These are phyloP conservation scores for Lyophyllum shimeji DNA, from an alignment of 768 basidiomycete genomes.

Conservation along the genomic window DNA sequence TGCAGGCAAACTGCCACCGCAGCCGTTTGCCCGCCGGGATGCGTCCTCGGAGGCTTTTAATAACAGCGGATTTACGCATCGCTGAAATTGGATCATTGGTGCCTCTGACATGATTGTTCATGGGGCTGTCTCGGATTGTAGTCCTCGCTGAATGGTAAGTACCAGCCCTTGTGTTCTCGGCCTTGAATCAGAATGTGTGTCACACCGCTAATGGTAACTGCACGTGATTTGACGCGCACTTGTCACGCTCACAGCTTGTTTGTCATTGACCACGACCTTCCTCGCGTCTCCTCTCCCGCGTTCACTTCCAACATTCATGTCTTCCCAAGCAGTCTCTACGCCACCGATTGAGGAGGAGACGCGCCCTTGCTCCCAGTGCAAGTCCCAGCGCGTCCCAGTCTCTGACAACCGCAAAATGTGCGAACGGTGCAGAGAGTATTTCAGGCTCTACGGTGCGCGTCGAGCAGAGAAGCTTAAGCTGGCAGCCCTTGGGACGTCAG, in stretches of 20 bases:
- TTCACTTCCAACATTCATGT: not conserved
- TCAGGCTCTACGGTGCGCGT: not conserved
- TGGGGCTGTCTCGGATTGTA: not conserved
- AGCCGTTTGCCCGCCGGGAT: not conserved
- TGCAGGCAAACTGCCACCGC: not conserved
- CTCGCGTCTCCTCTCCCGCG: not conserved
- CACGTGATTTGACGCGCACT: not conserved
- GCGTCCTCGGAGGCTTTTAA: not conserved
- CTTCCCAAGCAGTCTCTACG: not conserved
- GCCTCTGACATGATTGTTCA: not conserved
- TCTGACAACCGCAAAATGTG: slow-evolving; percentile 1
- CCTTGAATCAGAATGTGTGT: not conserved
- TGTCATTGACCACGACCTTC: not conserved
- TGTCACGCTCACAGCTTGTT: not conserved
- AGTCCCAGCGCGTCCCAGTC: not conserved
- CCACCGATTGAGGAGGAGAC: not conserved
- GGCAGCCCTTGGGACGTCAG: too few relatives aligned
- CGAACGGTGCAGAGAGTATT: not conserved
- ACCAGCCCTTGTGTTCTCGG: too few relatives aligned
- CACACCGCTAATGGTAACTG: not conserved
- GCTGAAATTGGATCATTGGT: not conserved
- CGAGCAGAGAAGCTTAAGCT: not conserved
- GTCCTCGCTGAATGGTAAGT: not conserved
- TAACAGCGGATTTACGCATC: not conserved
- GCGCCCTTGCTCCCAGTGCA: slow-evolving; percentile 1